phyloP scores from a whole-genome alignment of 106 monocot species.

The Allium cepa region DNA sequence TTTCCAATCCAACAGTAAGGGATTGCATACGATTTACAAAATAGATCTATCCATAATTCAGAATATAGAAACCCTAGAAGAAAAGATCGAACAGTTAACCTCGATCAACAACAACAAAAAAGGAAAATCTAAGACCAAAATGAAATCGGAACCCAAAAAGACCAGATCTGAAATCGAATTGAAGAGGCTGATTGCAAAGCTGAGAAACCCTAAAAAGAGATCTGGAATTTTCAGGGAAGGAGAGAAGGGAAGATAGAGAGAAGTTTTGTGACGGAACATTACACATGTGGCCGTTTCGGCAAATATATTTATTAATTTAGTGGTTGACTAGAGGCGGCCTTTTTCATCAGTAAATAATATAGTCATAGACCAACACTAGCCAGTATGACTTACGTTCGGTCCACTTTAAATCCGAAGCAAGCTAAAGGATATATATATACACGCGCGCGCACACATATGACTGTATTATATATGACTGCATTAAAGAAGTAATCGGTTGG shows the following conservation, averaged over 20 bases:
- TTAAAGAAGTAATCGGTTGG: too few relatives aligned
- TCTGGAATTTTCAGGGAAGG: background rate
- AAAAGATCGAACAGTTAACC: background rate
- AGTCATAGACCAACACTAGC: too few relatives aligned
- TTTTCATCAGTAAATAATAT: too few relatives aligned
- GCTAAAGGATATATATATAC: too few relatives aligned
- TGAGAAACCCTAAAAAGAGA: conserved; percentile 6
- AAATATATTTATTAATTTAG: too few relatives aligned
- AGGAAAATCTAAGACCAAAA: background rate
- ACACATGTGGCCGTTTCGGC: too few relatives aligned
- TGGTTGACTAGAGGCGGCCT: too few relatives aligned
- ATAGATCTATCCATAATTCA: conserved; percentile 1
- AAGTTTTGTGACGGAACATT: too few relatives aligned
- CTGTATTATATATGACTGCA: too few relatives aligned
- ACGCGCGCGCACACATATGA: too few relatives aligned
- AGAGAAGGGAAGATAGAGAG: background rate
- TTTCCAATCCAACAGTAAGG: background rate
- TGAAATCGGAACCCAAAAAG: background rate
- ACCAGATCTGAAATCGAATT: conserved; percentile 3
- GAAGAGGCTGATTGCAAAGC: background rate
- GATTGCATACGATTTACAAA: background rate
- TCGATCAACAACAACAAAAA: background rate
- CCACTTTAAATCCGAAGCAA: too few relatives aligned
- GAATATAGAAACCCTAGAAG: background rate
- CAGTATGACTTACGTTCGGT: too few relatives aligned